phyloP scores from a whole-genome alignment of 257 asterid species.

The Osmanthus fragrans region DNA sequence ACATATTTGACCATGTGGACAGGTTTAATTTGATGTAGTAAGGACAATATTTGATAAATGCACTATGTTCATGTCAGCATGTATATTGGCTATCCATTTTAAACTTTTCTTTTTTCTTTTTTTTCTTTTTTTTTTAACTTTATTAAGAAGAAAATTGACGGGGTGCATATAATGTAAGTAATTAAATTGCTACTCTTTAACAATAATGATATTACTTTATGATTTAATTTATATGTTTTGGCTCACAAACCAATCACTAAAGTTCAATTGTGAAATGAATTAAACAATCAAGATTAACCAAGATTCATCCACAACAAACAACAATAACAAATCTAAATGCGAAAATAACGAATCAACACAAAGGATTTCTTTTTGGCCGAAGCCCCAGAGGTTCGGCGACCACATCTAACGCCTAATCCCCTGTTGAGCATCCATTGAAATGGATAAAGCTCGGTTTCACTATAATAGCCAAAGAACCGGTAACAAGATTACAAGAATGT shows the following conservation, averaged over 20 bases:
- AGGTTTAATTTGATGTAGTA: not conserved
- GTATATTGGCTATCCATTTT: not conserved
- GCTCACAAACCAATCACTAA: not conserved
- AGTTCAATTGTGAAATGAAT: too few relatives aligned
- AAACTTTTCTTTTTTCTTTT: not conserved
- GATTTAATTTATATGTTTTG: not conserved
- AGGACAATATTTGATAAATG: not conserved
- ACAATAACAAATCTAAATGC: too few relatives aligned
- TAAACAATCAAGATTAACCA: too few relatives aligned
- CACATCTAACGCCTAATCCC: too few relatives aligned
- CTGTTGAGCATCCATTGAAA: too few relatives aligned
- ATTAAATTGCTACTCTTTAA: not conserved
- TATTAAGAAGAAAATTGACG: not conserved
- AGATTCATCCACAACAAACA: too few relatives aligned
- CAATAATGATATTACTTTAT: not conserved
- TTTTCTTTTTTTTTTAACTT: not conserved
- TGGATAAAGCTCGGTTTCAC: too few relatives aligned
- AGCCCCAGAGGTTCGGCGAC: too few relatives aligned
- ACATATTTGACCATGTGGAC: slow-evolving; percentile 22
- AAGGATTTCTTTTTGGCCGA: too few relatives aligned
- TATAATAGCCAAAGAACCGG: too few relatives aligned
- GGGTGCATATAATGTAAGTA: not conserved
- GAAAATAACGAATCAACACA: too few relatives aligned
- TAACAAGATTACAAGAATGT: too few relatives aligned
- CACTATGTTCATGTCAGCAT: slow-evolving; percentile 4